phyloP scores from a whole-genome alignment of 78 protist genomes.

The Tieghemostelium lacteum region DNA sequence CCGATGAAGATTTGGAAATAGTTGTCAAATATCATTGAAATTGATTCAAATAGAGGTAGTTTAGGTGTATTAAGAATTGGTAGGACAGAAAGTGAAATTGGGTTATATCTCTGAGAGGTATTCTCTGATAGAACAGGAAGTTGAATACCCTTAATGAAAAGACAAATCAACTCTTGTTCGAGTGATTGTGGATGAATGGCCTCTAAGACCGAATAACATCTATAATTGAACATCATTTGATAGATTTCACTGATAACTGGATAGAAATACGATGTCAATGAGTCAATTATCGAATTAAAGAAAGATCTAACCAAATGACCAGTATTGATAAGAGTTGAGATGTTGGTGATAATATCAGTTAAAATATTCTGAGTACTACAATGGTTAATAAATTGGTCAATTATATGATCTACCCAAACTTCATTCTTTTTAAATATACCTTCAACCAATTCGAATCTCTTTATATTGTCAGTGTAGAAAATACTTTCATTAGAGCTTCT shows the following conservation, averaged over 20 bases:
- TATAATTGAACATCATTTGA: constrained; percentile 19
- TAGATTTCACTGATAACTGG: constrained; percentile 19
- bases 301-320: constrained; percentile 19
- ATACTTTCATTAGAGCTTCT: neutral
- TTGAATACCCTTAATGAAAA: neutral
- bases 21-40: neutral
- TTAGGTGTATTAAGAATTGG: neutral
- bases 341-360: constrained; percentile 3
- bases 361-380: constrained; percentile 26
- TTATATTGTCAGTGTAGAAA: too few species aligned
- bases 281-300: constrained; percentile 44
- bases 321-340: constrained; percentile 2
- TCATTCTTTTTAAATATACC: neutral
- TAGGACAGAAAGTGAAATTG: constrained; percentile 1
- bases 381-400: neutral
- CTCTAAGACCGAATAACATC: neutral
- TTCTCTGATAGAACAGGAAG: neutral
- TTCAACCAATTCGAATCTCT: neutral
- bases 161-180: neutral
- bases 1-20: too few species aligned
- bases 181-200: neutral
- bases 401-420: neutral
- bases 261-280: constrained; percentile 18
- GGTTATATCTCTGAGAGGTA: neutral
- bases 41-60: constrained; percentile 16